phyloP scores from a whole-genome alignment of 2,329 filamentous ascomycete genomes.

The Apiospora phragmitis region DNA sequence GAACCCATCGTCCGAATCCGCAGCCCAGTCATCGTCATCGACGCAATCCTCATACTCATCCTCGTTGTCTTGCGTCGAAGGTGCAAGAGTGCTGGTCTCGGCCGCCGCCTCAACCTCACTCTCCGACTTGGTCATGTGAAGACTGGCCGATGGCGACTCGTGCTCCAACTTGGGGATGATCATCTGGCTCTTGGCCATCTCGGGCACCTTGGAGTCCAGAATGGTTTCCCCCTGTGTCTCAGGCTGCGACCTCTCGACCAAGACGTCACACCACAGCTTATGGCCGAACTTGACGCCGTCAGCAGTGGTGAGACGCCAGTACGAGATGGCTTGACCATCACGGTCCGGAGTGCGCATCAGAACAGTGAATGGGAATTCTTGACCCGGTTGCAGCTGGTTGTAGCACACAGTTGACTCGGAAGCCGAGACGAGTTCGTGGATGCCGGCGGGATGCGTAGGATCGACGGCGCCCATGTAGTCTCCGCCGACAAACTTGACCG shows the following conservation, averaged over 20 bases:
- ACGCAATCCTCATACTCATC: conserved; percentile 55
- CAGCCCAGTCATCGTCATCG: conserved; percentile 61
- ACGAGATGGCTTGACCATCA: conserved; percentile 81
- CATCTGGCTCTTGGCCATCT: conserved; percentile 65
- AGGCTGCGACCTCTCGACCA: conserved; percentile 49
- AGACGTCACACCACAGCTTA: conserved; percentile 91
- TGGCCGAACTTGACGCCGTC: conserved; percentile 86
- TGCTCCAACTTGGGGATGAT: conserved; percentile 97
- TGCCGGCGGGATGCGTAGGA: conserved; percentile 74
- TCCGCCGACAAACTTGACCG: conserved; percentile 87
- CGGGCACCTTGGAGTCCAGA: conserved; percentile 13
- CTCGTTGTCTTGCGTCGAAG: conserved; percentile 36
- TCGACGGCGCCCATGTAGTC: conserved; percentile 96
- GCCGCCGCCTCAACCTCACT: conserved; percentile 53
- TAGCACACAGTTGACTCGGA: conserved; percentile 80
- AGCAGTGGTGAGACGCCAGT: conserved; percentile 88
- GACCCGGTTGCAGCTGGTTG: conserved; percentile 67
- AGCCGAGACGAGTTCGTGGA: conserved; percentile 73
- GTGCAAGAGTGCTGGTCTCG: conserved; percentile 35
- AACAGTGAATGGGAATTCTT: conserved; percentile 80
- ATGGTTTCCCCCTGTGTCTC: conserved; percentile 19
- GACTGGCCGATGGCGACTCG: conserved; percentile 81
- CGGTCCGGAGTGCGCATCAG: conserved; percentile 78
- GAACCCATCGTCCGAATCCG: conserved; percentile 72
- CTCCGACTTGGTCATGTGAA: conserved; percentile 65